These are phyloP conservation scores for Symmetrospora coprosmae DNA, from an alignment of 768 basidiomycete species.

Conservation along the genomic window DNA sequence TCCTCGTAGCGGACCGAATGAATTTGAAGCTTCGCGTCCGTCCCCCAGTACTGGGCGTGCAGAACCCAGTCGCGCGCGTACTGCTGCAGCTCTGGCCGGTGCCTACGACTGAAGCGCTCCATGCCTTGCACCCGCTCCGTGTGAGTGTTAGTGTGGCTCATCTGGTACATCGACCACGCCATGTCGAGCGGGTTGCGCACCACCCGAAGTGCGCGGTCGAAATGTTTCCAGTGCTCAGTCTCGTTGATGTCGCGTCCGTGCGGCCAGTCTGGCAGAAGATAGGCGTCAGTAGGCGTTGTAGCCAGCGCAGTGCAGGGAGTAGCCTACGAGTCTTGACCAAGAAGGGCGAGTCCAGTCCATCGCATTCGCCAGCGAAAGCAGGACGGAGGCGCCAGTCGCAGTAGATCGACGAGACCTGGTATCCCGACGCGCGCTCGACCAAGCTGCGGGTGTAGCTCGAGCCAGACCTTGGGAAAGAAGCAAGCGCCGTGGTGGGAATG, in stretches of 20 bases:
- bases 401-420: constrained; percentile 24
- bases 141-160: not conserved
- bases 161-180: not conserved
- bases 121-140: too few relatives aligned
- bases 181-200: constrained; percentile 8
- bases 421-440: constrained; percentile 25
- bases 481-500: constrained; percentile 14
- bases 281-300: too few relatives aligned
- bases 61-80: not conserved
- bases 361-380: not conserved
- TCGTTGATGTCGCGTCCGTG: not conserved
- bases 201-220: not conserved
- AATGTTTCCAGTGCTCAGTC: not conserved
- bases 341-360: not conserved
- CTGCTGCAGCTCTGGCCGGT: not conserved
- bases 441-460: constrained; percentile 24
- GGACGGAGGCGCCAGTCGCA: constrained; percentile 12
- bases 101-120: not conserved
- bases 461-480: constrained; percentile 22
- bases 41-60: not conserved
- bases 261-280: not conserved
- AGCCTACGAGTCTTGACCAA: constrained; percentile 6
- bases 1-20: constrained; percentile 10
- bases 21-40: constrained; percentile 3
- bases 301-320: not conserved